phyloP scores from a whole-genome alignment of 108 stramenopile genomes.

The Heterococcus sp. region DNA sequence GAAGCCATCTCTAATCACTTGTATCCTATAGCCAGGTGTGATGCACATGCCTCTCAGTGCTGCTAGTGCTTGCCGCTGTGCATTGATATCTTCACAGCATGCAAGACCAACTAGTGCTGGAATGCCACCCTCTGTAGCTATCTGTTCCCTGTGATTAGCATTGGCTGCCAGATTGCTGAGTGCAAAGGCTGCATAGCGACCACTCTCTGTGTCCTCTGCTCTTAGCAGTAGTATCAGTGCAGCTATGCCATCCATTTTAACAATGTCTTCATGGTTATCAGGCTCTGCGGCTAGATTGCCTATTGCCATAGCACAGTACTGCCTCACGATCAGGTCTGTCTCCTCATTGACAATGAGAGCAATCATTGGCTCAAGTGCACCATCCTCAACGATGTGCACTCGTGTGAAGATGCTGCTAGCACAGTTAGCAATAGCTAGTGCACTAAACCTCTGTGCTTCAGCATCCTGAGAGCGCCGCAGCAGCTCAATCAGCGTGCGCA shows the following conservation, averaged over 20 bases:
- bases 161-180: slow-evolving; percentile 72
- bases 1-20: slow-evolving; percentile 68
- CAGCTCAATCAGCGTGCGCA: slow-evolving; percentile 64
- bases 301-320: slow-evolving; percentile 75
- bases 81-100: slow-evolving; percentile 72
- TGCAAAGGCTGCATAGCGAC: slow-evolving; percentile 71
- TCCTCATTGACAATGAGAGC: slow-evolving; percentile 23
- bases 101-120: slow-evolving; percentile 70
- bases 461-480: slow-evolving; percentile 61
- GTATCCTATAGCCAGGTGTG: slow-evolving; percentile 60
- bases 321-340: slow-evolving; percentile 57
- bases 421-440: slow-evolving; percentile 74
- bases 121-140: slow-evolving; percentile 70
- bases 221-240: slow-evolving; percentile 67
- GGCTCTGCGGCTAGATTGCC: slow-evolving; percentile 76
- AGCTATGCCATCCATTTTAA: slow-evolving; percentile 57
- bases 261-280: slow-evolving; percentile 70
- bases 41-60: slow-evolving; percentile 72
- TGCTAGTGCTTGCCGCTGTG: slow-evolving; percentile 69
- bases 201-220: slow-evolving; percentile 64
- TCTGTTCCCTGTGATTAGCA: slow-evolving; percentile 61
- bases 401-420: slow-evolving; percentile 68
- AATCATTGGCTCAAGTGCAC: slow-evolving; percentile 46
- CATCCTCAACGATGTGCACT: slow-evolving; percentile 62
- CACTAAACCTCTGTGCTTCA: slow-evolving; percentile 78